Conservation (phyloP, 139 green algal species). For the Nannochloris sp. region DNA sequence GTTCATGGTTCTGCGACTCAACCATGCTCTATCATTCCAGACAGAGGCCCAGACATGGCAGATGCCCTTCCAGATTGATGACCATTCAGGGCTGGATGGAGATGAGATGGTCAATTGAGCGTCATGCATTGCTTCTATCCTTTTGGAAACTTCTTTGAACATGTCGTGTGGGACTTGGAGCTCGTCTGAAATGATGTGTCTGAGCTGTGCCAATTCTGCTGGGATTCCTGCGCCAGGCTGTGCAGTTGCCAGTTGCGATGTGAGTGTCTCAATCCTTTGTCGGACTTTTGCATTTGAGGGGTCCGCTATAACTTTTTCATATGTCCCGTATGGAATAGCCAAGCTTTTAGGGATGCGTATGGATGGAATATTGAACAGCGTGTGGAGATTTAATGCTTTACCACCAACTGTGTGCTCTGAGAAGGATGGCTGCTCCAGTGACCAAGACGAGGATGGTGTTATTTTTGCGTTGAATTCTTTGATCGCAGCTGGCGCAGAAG, state of each 20-base stretch:
- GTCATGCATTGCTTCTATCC: conserved; percentile 30
- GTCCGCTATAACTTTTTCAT: conserved; percentile 61
- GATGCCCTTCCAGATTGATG: conserved; percentile 58
- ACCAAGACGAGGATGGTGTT: conserved; percentile 17
- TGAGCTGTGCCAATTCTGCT: conserved; percentile 27
- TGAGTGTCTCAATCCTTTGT: conserved; percentile 19
- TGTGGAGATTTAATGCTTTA: conserved; percentile 66
- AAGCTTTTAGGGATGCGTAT: conserved; percentile 44
- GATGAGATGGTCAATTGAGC: background rate
- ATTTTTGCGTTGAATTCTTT: background rate
- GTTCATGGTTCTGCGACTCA: conserved; percentile 45
- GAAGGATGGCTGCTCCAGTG: conserved; percentile 47
- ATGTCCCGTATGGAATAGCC: conserved; percentile 76
- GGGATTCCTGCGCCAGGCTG: conserved; percentile 8
- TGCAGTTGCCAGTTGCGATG: conserved; percentile 13
- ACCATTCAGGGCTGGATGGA: conserved; percentile 29
- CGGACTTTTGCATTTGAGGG: conserved; percentile 34
- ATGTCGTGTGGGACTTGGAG: conserved; percentile 37
- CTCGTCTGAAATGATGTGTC: conserved; percentile 17
- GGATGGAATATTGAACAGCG: conserved; percentile 36
- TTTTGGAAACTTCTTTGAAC: conserved; percentile 25
- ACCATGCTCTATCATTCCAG: conserved; percentile 72
- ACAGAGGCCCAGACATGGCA: conserved; percentile 77
- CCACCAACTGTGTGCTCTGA: conserved; percentile 51
- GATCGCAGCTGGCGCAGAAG: background rate